Percentiles rank a stretch among this genome's conserved stretches.
Evolutionary conservation across 75 land plant species (phyloP).

Genomic region (Cupressus sempervirens): DNA sequence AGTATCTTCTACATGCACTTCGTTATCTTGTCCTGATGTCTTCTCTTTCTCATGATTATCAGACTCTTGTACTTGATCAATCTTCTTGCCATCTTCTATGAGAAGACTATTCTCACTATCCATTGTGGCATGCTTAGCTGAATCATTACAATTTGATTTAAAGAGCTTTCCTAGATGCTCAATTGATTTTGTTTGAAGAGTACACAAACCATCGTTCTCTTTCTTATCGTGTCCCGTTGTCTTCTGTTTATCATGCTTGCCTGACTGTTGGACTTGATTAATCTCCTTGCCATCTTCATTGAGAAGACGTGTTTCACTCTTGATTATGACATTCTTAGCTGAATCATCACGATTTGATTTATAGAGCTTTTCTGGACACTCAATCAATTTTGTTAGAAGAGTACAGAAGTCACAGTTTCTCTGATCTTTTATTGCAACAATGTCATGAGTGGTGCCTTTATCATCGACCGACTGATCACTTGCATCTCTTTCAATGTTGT

Average conservation of each 20-base stretch:
- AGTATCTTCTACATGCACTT: neutral
- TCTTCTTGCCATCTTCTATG: too few species aligned
- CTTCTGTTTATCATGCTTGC: neutral
- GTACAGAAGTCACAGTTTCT: neutral
- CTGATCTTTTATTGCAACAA: neutral
- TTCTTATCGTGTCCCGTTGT: too few species aligned
- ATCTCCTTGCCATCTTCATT: neutral
- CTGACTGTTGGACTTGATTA: neutral
- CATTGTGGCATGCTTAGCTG: neutral
- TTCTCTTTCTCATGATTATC: neutral
- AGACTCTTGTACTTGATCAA: too few species aligned
- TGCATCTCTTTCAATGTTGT: too few species aligned
- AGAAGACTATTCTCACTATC: neutral
- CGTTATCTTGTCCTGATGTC: neutral
- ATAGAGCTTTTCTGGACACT: too few species aligned
- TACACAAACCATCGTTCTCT: neutral
- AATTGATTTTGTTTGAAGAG: neutral
- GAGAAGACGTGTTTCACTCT: neutral
- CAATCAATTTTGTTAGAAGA: neutral
- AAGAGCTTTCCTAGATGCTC: too few species aligned
- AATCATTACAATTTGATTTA: neutral
- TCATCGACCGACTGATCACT: too few species aligned
- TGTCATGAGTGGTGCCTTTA: neutral
- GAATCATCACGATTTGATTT: neutral
- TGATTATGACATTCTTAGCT: neutral